Conservation (phyloP, 352 stramenopile species). For the Thraustochytrium sp. region DNA sequence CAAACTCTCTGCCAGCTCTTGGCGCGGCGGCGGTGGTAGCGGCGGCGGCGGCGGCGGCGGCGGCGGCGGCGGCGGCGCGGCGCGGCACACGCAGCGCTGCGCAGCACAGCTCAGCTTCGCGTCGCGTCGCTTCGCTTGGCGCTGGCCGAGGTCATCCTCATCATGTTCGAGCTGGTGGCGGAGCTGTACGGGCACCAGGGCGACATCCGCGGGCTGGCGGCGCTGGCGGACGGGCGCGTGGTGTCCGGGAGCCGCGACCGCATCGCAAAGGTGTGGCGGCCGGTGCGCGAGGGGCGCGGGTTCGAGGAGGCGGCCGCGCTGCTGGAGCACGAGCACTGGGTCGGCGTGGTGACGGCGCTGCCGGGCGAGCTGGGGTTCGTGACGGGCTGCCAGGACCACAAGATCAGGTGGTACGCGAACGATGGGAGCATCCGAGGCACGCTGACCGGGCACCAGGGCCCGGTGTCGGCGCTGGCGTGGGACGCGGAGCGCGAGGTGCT, state of each 20-base stretch:
- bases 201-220: slow-evolving; percentile 25
- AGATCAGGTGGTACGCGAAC: slow-evolving; percentile 25
- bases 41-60: no score
- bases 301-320: not conserved
- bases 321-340: slow-evolving; percentile 38
- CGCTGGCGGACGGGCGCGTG: not conserved
- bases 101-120: no score
- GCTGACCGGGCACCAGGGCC: slow-evolving; percentile 51
- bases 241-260: slow-evolving; percentile 24
- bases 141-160: no score
- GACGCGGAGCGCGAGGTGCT: slow-evolving; percentile 41
- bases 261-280: slow-evolving; percentile 3
- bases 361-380: not conserved
- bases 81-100: no score
- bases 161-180: slow-evolving; percentile 20
- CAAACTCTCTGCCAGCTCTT: no score
- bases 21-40: no score
- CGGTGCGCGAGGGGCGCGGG: not conserved
- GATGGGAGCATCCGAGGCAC: slow-evolving; percentile 40
- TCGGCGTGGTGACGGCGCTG: not conserved
- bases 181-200: slow-evolving; percentile 32
- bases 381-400: slow-evolving; percentile 24
- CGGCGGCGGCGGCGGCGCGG: no score
- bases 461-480: slow-evolving; percentile 52
- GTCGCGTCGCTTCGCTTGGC: no score